phyloP scores from a whole-genome alignment of 176 grass and related monocot species.

The Eleusine indica region DNA sequence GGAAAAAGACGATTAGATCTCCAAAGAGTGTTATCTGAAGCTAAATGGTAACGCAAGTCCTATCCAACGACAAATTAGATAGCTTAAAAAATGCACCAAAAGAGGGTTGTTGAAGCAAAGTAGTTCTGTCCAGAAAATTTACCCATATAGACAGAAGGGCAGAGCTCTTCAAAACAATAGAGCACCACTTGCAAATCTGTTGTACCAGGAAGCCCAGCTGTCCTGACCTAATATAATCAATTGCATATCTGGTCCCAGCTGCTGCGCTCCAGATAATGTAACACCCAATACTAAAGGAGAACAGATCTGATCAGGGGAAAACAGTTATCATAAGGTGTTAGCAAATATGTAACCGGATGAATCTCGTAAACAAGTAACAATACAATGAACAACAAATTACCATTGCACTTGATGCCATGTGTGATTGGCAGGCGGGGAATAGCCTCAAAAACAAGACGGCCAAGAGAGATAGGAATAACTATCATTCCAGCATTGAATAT shows the following conservation, averaged over 20 bases:
- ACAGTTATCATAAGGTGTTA: constrained; percentile 7
- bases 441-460: constrained; percentile 82
- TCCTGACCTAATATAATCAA: constrained; percentile 83
- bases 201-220: constrained; percentile 66
- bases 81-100: background rate
- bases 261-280: constrained; percentile 83
- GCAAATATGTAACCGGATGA: background rate
- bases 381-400: constrained; percentile 57
- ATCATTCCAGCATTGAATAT: constrained; percentile 95
- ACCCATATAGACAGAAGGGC: constrained; percentile 96
- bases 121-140: constrained; percentile 34
- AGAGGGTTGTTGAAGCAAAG: background rate
- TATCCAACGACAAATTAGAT: background rate
- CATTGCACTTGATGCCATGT: constrained; percentile 97
- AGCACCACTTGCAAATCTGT: constrained; percentile 88
- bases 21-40: background rate
- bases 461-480: constrained; percentile 88
- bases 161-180: constrained; percentile 84
- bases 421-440: constrained; percentile 90
- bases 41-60: background rate
- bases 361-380: background rate
- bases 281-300: constrained; percentile 96
- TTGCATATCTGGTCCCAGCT: constrained; percentile 75
- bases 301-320: constrained; percentile 57
- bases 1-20: constrained; percentile 28